Evolutionary conservation across 441 rosid species (phyloP), one percentile per base, ranked within the genome.

Genomic region (Rhodomyrtus psidioides): DNA sequence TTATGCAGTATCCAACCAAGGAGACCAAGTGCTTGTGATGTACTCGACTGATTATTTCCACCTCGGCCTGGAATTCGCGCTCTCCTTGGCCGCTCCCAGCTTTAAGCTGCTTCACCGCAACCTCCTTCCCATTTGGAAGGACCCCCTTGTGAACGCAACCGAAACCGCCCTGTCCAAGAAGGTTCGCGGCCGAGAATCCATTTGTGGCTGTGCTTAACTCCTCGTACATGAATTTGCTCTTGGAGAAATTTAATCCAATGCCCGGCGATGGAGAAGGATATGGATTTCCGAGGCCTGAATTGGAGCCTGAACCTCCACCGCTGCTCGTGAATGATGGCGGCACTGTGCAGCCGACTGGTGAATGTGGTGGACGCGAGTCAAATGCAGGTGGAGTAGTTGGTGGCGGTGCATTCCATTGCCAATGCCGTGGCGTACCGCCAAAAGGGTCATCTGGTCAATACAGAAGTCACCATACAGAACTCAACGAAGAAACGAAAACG

Each of bases 21-120:
- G 88, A 75, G 58, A 86, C 88, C 39, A 86, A 85, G 59, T 86
- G 88, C 76, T 58, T 86, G 85, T 86, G 88, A 84, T 86, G 88
- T 42, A 86, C 86, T 51, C 88, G 88, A 79, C 86, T 83, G 81
- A 86, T 86, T 49, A 86, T 86, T 55, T 86, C 88, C 42, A 86
- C 81, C 83, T 86, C 88, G 0, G 88, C 88, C 76, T 86, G 83
- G 83, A 86, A 86, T 53, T 86, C 88, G 1, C 88, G 86, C 62
- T 86, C 88, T 59, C 88, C 88, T 58, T 86, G 88, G 24, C 88
- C 88, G 1, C 86, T 57, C 54, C 86, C 88, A 1, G 65, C 88
- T 79, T 86, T 86, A 74, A 86, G 86, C 58, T 49, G 83, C 88
- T 86, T 86, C 76, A 86, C 85, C 3, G 88, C 88, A 1, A 86